A percentile compares a stretch with the other conserved stretches of the same genome.
phyloP scores from a whole-genome alignment of 2,329 filamentous ascomycete species.

The Talaromyces albobiverticillius region DNA sequence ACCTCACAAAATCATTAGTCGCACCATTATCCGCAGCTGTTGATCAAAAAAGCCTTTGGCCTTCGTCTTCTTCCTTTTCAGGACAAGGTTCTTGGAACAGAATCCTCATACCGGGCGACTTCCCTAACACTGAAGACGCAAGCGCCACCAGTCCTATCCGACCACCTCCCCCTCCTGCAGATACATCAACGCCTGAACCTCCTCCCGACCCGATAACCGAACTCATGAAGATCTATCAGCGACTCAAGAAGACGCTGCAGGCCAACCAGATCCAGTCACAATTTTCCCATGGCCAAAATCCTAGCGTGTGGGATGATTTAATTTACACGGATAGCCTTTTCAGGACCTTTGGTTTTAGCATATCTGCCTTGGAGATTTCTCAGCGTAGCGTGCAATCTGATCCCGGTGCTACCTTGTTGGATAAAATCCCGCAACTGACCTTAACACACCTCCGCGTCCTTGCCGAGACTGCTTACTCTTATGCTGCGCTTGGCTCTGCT shows the following conservation, averaged over 20 bases:
- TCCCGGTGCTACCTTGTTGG: constrained; percentile 70
- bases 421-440: constrained; percentile 78
- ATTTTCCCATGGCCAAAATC: constrained; percentile 43
- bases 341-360: constrained; percentile 70
- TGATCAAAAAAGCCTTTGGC: constrained; percentile 22
- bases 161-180: constrained; percentile 18
- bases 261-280: constrained; percentile 49
- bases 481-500: constrained; percentile 72
- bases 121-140: constrained; percentile 34
- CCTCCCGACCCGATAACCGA: constrained; percentile 41
- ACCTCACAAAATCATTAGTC: constrained; percentile 51
- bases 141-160: constrained; percentile 30
- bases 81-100: constrained; percentile 23
- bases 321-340: constrained; percentile 45
- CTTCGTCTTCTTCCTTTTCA: constrained; percentile 24
- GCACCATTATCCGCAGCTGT: constrained; percentile 46
- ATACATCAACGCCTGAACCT: constrained; percentile 17
- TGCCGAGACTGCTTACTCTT: constrained; percentile 83
- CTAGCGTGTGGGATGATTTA: constrained; percentile 45
- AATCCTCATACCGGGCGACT: constrained; percentile 38
- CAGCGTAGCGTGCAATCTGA: constrained; percentile 79
- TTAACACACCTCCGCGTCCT: constrained; percentile 85
- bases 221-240: constrained; percentile 54
- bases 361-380: constrained; percentile 85
- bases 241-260: constrained; percentile 55